These are phyloP conservation scores for Populus euphratica DNA, from an alignment of 345 rosid genomes.

Conservation along the genomic window DNA sequence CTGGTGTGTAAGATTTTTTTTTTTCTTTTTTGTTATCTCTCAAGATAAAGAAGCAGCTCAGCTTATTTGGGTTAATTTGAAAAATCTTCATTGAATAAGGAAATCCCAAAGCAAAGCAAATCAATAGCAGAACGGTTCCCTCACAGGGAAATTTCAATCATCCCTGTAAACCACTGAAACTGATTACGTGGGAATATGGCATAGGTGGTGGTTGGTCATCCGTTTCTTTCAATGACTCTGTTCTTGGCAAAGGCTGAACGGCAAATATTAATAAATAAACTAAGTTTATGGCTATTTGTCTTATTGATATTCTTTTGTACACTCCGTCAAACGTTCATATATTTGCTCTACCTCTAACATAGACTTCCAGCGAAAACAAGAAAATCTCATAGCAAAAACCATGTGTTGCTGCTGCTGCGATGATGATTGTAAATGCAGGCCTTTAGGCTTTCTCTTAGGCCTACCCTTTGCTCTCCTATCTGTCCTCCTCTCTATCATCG, in stretches of 20 bases:
- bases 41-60: neutral
- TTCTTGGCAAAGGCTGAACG: neutral
- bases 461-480: constrained; percentile 84
- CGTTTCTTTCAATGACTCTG: neutral
- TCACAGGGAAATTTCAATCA: neutral
- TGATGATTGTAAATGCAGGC: constrained; percentile 60
- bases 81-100: neutral
- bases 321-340: neutral
- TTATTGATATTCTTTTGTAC: neutral
- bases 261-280: neutral
- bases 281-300: neutral
- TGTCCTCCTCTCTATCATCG: constrained; percentile 67
- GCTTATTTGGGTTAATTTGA: neutral
- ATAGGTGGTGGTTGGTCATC: neutral
- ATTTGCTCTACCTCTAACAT: neutral
- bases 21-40: neutral
- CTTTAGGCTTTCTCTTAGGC: constrained; percentile 80
- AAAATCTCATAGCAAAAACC: neutral
- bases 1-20: neutral
- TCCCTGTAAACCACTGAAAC: neutral
- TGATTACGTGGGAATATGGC: neutral
- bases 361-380: neutral
- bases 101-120: too few species aligned
- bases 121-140: neutral
- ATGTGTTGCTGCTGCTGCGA: constrained; percentile 38